phyloP scores from a whole-genome alignment of 2,329 filamentous ascomycete genomes.

The Emergomyces africanus region DNA sequence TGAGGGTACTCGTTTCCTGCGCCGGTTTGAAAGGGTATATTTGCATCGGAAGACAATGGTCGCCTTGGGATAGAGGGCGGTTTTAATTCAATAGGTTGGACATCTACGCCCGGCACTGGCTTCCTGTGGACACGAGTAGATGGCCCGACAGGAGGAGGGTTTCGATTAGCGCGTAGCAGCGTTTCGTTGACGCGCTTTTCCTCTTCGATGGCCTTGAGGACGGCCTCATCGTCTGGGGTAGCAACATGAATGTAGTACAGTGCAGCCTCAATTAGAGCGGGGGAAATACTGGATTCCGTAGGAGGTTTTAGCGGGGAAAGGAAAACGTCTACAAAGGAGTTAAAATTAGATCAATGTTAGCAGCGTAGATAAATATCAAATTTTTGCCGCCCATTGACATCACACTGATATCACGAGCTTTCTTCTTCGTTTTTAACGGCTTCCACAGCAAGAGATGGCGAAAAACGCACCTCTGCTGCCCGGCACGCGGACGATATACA shows the following conservation, averaged over 20 bases:
- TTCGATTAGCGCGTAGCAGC: constrained; percentile 11
- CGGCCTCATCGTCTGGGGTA: constrained; percentile 42
- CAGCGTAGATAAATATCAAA: background rate
- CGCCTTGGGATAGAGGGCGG: background rate
- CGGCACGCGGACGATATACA: constrained; percentile 90
- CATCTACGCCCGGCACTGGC: constrained; percentile 19
- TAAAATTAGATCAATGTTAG: constrained; percentile 1
- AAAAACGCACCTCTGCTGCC: constrained; percentile 60
- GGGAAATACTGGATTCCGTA: constrained; percentile 68
- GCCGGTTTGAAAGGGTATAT: background rate
- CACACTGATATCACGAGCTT: background rate
- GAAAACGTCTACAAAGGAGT: constrained; percentile 58
- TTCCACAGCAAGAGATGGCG: background rate
- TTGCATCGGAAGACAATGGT: background rate
- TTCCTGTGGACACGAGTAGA: constrained; percentile 29
- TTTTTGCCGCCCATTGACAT: too few species aligned
- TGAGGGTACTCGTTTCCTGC: background rate
- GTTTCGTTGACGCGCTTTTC: constrained; percentile 14
- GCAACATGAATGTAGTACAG: constrained; percentile 86
- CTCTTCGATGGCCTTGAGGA: constrained; percentile 28
- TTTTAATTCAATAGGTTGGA: background rate
- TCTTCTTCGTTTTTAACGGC: background rate
- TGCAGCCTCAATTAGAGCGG: constrained; percentile 71
- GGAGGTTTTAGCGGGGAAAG: constrained; percentile 83
- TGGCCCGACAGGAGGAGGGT: constrained; percentile 12